Evolutionary conservation across 345 rosid species (phyloP).

Genomic region (Moricandia arvensis): DNA sequence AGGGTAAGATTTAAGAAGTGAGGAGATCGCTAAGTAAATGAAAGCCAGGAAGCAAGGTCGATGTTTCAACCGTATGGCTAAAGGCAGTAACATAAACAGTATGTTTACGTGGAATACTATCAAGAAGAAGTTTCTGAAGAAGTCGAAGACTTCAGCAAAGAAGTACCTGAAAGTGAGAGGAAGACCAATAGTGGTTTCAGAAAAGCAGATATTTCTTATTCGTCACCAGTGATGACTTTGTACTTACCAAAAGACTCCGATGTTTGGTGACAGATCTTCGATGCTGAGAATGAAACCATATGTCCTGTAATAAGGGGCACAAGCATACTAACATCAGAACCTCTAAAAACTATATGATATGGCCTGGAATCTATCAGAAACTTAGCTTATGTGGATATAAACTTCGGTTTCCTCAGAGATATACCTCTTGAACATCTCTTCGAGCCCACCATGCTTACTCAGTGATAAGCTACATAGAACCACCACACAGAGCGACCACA

Average conservation of each 20-base stretch:
- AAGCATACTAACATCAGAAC: slow-evolving; percentile 10
- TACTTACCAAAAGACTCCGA: slow-evolving; percentile 86
- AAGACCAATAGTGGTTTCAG: slow-evolving; percentile 1
- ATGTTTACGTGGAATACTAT: slow-evolving; percentile 85
- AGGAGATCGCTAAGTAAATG: slow-evolving; percentile 70
- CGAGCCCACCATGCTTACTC: slow-evolving; percentile 62
- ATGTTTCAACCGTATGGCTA: slow-evolving; percentile 81
- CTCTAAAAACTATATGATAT: not conserved
- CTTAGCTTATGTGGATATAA: not conserved
- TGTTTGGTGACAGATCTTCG: slow-evolving; percentile 93
- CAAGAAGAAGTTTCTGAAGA: slow-evolving; percentile 85
- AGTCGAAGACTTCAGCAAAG: slow-evolving; percentile 94
- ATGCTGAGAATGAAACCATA: slow-evolving; percentile 91
- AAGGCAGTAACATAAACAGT: slow-evolving; percentile 76
- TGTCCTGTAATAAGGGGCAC: slow-evolving; percentile 55
- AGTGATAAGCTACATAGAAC: slow-evolving; percentile 63
- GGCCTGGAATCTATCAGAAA: slow-evolving; percentile 3
- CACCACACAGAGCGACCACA: slow-evolving; percentile 72
- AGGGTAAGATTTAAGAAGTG: slow-evolving; percentile 91
- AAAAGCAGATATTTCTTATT: not conserved
- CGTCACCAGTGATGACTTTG: not conserved
- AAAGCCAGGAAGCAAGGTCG: slow-evolving; percentile 93
- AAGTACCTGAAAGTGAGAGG: slow-evolving; percentile 74
- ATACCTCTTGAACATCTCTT: slow-evolving; percentile 88
- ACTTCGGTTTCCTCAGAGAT: slow-evolving; percentile 2